A percentile compares a stretch with the other conserved stretches of the same genome.
Conservation (phyloP, 768 basidiomycete genomes). For the Flagelloscypha sp. region DNA sequence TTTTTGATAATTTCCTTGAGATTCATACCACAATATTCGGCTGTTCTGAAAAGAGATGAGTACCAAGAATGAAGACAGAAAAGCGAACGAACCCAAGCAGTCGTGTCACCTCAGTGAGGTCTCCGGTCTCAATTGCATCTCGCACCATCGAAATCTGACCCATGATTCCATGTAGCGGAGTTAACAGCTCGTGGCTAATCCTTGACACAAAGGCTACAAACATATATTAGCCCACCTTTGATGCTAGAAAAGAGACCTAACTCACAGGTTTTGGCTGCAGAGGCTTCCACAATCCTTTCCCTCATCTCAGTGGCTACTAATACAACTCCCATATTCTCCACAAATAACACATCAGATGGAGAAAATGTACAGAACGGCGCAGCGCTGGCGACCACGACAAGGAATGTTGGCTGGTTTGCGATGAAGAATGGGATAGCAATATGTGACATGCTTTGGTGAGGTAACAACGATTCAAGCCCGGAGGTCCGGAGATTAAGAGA, state of each 20-base stretch:
- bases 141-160: conserved; percentile 9
- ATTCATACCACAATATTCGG: conserved; percentile 8
- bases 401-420: conserved; percentile 7
- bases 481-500: conserved; percentile 7
- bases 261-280: conserved; percentile 10
- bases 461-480: conserved; percentile 5
- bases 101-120: conserved; percentile 2
- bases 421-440: conserved; percentile 10
- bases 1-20: conserved; percentile 8
- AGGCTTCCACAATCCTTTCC: conserved; percentile 6
- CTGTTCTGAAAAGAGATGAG: conserved; percentile 3
- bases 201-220: conserved; percentile 1
- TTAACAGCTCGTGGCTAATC: conserved; percentile 10
- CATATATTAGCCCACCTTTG: neutral
- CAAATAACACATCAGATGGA: conserved; percentile 6
- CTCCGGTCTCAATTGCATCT: conserved; percentile 3
- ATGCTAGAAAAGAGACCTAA: neutral
- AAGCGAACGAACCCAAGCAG: conserved; percentile 8
- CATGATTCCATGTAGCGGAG: conserved; percentile 10
- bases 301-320: conserved; percentile 5
- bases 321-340: conserved; percentile 6
- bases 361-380: conserved; percentile 6
- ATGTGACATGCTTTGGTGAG: conserved; percentile 2
- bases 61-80: neutral
- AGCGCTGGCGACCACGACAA: conserved; percentile 8